Evolutionary conservation across 2,329 filamentous ascomycete genomes (phyloP).

Genomic region (Alternaria alternata): DNA sequence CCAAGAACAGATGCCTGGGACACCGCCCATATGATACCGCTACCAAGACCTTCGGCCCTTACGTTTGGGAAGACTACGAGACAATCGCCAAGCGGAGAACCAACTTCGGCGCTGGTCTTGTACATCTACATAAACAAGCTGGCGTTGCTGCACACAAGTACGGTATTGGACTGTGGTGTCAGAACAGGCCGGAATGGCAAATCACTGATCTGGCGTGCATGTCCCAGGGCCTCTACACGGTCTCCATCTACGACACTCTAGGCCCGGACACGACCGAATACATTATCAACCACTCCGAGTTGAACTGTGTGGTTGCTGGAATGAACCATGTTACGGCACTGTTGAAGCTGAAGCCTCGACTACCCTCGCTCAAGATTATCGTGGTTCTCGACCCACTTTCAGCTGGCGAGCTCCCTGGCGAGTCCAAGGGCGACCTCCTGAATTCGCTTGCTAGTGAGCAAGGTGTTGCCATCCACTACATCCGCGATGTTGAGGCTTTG

Average conservation of each 20-base stretch:
- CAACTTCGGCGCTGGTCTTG: slow-evolving; percentile 84
- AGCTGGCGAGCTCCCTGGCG: slow-evolving; percentile 75
- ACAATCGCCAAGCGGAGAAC: slow-evolving; percentile 80
- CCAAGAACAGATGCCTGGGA: slow-evolving; percentile 79
- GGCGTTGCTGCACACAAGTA: slow-evolving; percentile 72
- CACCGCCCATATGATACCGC: slow-evolving; percentile 78
- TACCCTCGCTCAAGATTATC: slow-evolving; percentile 86
- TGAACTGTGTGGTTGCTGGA: slow-evolving; percentile 78
- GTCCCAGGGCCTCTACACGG: slow-evolving; percentile 86
- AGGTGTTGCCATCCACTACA: slow-evolving; percentile 80
- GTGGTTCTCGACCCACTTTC: slow-evolving; percentile 85
- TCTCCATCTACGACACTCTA: slow-evolving; percentile 96
- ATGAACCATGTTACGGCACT: slow-evolving; percentile 82
- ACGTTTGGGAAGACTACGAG: slow-evolving; percentile 83
- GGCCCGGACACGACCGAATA: slow-evolving; percentile 91
- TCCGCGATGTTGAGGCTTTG: slow-evolving; percentile 81
- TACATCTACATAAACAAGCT: slow-evolving; percentile 78
- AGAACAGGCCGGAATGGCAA: slow-evolving; percentile 90
- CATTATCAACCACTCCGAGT: slow-evolving; percentile 88
- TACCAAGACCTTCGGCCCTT: slow-evolving; percentile 78
- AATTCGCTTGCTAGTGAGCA: slow-evolving; percentile 75
- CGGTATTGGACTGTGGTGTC: slow-evolving; percentile 84
- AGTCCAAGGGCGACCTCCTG: slow-evolving; percentile 81
- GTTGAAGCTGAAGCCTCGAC: slow-evolving; percentile 78
- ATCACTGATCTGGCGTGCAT: slow-evolving; percentile 84